Evolutionary conservation across 352 stramenopile species (phyloP).

Genomic region (Ophiocytium majus): DNA sequence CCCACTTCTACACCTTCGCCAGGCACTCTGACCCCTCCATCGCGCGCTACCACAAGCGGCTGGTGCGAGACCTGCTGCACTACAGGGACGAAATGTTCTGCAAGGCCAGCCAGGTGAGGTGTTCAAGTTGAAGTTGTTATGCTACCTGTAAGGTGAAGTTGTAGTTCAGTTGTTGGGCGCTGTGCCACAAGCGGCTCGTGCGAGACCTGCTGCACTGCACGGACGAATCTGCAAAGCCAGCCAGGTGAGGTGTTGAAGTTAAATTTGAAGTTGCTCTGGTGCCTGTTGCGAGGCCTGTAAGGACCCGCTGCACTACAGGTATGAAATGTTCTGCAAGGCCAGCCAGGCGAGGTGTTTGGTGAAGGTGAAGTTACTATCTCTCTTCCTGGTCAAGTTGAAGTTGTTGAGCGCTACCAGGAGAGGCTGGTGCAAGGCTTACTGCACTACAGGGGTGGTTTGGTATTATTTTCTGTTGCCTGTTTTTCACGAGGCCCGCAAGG

Average conservation of each 20-base stretch:
- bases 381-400: no score
- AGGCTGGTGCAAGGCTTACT: no score
- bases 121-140: neutral
- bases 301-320: conserved; percentile 68
- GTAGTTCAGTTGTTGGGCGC: neutral
- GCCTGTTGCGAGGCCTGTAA: conserved; percentile 61
- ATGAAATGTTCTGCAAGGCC: conserved; percentile 68
- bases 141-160: neutral
- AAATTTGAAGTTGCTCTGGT: conserved; percentile 34
- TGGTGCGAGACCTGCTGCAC: conserved; percentile 67
- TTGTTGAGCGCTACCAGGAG: no score
- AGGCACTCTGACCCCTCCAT: conserved; percentile 32
- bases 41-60: conserved; percentile 57
- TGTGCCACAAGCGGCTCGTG: conserved; percentile 60
- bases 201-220: conserved; percentile 64
- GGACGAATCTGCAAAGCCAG: conserved; percentile 67
- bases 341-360: conserved; percentile 52
- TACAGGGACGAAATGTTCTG: conserved; percentile 71
- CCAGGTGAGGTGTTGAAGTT: conserved; percentile 44
- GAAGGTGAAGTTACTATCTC: conserved; percentile 13
- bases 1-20: conserved; percentile 51
- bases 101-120: conserved; percentile 60
- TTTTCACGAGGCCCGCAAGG: no score
- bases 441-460: no score
- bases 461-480: no score